These are phyloP conservation scores for Petunia hybrid DNA, from an alignment of 305 asterid species.

Conservation along the genomic window DNA sequence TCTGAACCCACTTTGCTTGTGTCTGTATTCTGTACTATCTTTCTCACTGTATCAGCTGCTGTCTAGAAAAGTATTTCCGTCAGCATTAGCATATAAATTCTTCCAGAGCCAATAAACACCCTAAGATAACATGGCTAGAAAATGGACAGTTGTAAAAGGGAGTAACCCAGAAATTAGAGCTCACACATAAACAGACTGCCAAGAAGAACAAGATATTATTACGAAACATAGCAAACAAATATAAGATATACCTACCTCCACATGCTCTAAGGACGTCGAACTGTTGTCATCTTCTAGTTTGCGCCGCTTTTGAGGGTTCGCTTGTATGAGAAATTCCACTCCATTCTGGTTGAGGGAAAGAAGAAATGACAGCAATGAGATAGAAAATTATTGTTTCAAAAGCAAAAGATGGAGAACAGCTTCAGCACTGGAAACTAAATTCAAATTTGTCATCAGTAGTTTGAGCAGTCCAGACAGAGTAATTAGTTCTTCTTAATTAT, in stretches of 20 bases:
- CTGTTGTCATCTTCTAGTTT: constrained; percentile 66
- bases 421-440: background rate
- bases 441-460: background rate
- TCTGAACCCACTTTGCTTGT: constrained; percentile 59
- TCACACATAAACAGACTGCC: constrained; percentile 15
- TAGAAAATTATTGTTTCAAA: background rate
- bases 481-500: background rate
- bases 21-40: constrained; percentile 57
- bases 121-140: constrained; percentile 13
- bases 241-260: constrained; percentile 78
- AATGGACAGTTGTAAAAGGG: background rate
- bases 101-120: constrained; percentile 26
- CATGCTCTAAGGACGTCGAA: constrained; percentile 51
- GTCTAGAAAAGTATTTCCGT: constrained; percentile 51
- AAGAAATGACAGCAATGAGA: constrained; percentile 30
- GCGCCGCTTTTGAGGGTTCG: constrained; percentile 85
- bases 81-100: constrained; percentile 40
- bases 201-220: constrained; percentile 31
- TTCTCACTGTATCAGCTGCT: constrained; percentile 61
- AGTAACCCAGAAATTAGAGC: constrained; percentile 27
- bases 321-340: constrained; percentile 81
- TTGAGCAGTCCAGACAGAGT: constrained; percentile 20
- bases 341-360: constrained; percentile 63
- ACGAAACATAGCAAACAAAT: constrained; percentile 23
- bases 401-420: background rate